phyloP scores from a whole-genome alignment of 176 grass and related monocot species.

The Alloteropsis semialata region DNA sequence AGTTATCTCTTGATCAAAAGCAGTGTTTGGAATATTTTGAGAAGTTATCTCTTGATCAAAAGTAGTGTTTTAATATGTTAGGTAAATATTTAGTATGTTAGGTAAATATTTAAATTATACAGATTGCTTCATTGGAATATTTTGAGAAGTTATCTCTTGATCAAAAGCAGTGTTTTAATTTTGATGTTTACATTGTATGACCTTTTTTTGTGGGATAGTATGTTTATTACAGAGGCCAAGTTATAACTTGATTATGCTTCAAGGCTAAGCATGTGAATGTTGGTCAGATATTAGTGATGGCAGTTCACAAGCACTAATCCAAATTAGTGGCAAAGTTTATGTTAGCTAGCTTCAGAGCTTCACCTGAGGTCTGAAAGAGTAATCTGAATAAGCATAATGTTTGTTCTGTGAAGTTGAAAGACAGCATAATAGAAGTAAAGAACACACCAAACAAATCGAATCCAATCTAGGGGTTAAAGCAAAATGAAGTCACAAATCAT shows the following conservation, averaged over 20 bases:
- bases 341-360: constrained; percentile 1
- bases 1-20: constrained; percentile 4
- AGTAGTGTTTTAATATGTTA: background rate
- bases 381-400: constrained; percentile 6
- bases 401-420: constrained; percentile 14
- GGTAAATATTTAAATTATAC: background rate
- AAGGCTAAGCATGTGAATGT: constrained; percentile 11
- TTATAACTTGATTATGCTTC: constrained; percentile 10
- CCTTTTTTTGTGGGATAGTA: background rate
- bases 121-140: background rate
- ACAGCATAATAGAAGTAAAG: constrained; percentile 9
- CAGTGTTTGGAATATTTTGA: too few species aligned
- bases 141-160: background rate
- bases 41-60: background rate
- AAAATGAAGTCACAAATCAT: background rate
- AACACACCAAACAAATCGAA: background rate
- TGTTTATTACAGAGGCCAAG: background rate
- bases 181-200: background rate
- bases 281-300: background rate
- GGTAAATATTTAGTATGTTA: background rate
- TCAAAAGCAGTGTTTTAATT: background rate
- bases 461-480: background rate
- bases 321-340: background rate
- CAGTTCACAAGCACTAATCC: background rate
- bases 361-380: constrained; percentile 11